A percentile compares a stretch with the other conserved stretches of the same genome.
Evolutionary conservation across 192 early-diverging fungal species (phyloP).

Genomic region (Backusella circina): DNA sequence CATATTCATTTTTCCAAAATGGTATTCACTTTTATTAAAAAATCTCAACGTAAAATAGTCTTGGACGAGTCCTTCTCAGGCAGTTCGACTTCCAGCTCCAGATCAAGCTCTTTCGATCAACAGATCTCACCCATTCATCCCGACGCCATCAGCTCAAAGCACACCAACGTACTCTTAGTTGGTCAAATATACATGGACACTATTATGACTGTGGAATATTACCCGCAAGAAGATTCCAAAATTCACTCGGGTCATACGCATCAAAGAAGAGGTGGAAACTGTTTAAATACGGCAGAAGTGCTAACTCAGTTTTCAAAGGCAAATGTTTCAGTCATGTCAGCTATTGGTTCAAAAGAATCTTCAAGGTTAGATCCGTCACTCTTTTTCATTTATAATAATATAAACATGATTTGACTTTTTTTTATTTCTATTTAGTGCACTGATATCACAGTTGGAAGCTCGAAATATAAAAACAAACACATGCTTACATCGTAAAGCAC

Average conservation of each 20-base stretch:
- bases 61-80: not conserved
- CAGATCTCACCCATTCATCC: not conserved
- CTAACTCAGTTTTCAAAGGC: conserved; percentile 46
- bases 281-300: conserved; percentile 53
- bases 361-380: conserved; percentile 25
- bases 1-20: not conserved
- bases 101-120: conserved; percentile 7
- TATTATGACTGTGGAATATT: conserved; percentile 56
- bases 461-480: conserved; percentile 41
- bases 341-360: conserved; percentile 41
- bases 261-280: conserved; percentile 63
- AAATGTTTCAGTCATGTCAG: conserved; percentile 47
- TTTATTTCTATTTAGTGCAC: conserved; percentile 16
- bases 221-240: conserved; percentile 61
- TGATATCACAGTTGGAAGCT: conserved; percentile 34
- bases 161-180: conserved; percentile 32
- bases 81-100: not conserved
- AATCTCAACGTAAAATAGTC: not conserved
- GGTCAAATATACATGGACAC: conserved; percentile 62
- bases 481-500: conserved; percentile 35
- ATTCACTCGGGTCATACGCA: conserved; percentile 52
- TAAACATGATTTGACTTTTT: not conserved
- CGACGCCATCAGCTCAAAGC: not conserved
- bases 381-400: no score
- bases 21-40: not conserved